A percentile compares a stretch with the other conserved stretches of the same genome.
phyloP scores from a whole-genome alignment of 345 rosid genomes.

The Ceriops tagal region DNA sequence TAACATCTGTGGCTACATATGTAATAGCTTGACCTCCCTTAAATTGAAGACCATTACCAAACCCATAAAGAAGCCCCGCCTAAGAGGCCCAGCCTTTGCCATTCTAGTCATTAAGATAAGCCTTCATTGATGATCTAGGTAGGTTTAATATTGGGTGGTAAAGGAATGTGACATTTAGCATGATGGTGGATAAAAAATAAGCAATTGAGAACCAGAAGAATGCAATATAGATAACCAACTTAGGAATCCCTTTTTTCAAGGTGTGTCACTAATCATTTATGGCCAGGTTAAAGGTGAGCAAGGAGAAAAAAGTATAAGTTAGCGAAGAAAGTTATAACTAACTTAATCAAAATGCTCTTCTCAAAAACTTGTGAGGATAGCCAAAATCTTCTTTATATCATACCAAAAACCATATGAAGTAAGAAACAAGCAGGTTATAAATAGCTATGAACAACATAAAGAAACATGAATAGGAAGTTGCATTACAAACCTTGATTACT shows the following conservation, averaged over 20 bases:
- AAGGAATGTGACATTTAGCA: conserved; percentile 57
- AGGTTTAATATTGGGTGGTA: conserved; percentile 55
- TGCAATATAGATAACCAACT: conserved; percentile 66
- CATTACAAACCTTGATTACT: conserved; percentile 61
- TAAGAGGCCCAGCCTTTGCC: conserved; percentile 79
- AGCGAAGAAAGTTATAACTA: conserved; percentile 61
- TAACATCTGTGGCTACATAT: conserved; percentile 85
- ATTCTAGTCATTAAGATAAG: conserved; percentile 66
- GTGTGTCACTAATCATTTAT: conserved; percentile 84
- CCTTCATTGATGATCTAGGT: conserved; percentile 60
- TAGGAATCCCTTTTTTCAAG: conserved; percentile 63
- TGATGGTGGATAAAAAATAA: conserved; percentile 49
- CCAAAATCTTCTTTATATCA: background rate
- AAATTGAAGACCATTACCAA: conserved; percentile 82
- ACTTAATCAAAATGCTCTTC: conserved; percentile 56
- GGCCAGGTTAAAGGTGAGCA: conserved; percentile 85
- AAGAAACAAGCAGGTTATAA: background rate
- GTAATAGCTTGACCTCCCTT: conserved; percentile 94
- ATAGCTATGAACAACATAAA: background rate
- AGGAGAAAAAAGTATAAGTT: conserved; percentile 77
- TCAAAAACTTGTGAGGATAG: conserved; percentile 54
- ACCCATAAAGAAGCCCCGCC: conserved; percentile 78
- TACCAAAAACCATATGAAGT: background rate
- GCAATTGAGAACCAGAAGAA: conserved; percentile 76
- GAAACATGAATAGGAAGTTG: conserved; percentile 12